Evolutionary conservation across 1,139 yeast genomes (phyloP).

Genomic region (Diutina neorugosa): DNA sequence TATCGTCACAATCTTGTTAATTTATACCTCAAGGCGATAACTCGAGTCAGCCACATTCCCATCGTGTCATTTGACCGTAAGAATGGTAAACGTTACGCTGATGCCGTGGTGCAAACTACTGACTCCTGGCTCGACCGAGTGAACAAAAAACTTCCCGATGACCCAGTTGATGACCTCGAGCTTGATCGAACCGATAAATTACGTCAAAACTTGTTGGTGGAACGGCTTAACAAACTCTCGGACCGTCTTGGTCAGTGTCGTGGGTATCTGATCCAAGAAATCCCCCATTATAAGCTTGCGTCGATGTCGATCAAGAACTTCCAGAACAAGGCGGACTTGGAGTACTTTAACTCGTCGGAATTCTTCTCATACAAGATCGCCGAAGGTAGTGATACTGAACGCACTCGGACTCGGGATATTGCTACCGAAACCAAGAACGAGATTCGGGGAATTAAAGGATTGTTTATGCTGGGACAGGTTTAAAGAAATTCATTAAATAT

Average conservation of each 20-base stretch:
- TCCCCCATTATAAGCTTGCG: slow-evolving; percentile 22
- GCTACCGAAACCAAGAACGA: slow-evolving; percentile 27
- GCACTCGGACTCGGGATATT: slow-evolving; percentile 15
- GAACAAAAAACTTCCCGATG: slow-evolving; percentile 8
- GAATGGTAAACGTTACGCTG: slow-evolving; percentile 25
- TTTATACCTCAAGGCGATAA: slow-evolving; percentile 22
- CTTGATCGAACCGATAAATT: slow-evolving; percentile 13
- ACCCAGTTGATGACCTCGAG: slow-evolving; percentile 8
- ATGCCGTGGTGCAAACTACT: slow-evolving; percentile 28
- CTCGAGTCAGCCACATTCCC: slow-evolving; percentile 28
- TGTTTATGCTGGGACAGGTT: slow-evolving; percentile 32
- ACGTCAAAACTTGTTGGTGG: slow-evolving; percentile 14
- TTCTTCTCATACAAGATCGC: slow-evolving; percentile 12
- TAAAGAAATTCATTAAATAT: slow-evolving; percentile 6
- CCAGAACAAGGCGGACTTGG: slow-evolving; percentile 26
- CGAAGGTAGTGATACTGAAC: slow-evolving; percentile 2
- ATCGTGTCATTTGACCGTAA: slow-evolving; percentile 23
- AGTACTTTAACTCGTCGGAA: slow-evolving; percentile 20
- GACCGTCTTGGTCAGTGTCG: slow-evolving; percentile 16
- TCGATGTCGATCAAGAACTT: slow-evolving; percentile 23
- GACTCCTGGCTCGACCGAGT: slow-evolving; percentile 12
- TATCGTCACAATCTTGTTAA: slow-evolving; percentile 25
- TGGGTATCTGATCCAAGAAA: slow-evolving; percentile 19
- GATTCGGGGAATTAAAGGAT: slow-evolving; percentile 32
- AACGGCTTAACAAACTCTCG: slow-evolving; percentile 16